Conservation (phyloP, 108 stramenopile species). For the Tribonema minus region DNA sequence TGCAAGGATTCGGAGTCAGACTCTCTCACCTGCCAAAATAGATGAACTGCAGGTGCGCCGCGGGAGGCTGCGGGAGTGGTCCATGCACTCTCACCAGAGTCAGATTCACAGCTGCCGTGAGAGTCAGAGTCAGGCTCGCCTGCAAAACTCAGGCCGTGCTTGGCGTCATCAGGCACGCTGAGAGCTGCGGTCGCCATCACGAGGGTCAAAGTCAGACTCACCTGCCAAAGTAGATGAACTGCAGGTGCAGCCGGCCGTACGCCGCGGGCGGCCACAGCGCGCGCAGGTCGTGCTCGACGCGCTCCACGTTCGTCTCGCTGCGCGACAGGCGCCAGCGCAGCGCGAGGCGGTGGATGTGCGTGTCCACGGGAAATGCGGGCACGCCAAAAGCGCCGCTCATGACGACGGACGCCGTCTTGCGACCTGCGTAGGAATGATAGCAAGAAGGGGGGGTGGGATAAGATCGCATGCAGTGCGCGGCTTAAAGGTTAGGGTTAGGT, state of each 20-base stretch:
- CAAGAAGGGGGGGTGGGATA: not conserved
- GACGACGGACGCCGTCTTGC: conserved; percentile 54
- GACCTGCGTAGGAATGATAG: conserved; percentile 7
- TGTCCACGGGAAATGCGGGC: conserved; percentile 52
- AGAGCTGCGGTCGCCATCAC: not conserved
- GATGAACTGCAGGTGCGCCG: too few relatives aligned
- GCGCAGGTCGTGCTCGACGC: conserved; percentile 20
- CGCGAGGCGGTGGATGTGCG: conserved; percentile 53
- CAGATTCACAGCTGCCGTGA: not conserved
- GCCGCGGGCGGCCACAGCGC: conserved; percentile 5
- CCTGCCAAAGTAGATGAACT: conserved; percentile 53
- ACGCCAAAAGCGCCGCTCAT: conserved; percentile 46
- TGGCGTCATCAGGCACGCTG: not conserved
- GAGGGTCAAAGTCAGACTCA: conserved; percentile 10
- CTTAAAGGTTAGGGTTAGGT: not conserved
- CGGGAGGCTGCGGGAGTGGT: not conserved
- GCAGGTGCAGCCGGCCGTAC: conserved; percentile 43
- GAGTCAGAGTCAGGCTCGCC: not conserved
- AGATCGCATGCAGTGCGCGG: not conserved
- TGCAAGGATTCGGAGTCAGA: too few relatives aligned
- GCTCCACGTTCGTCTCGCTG: conserved; percentile 12
- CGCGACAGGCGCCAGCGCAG: conserved; percentile 52
- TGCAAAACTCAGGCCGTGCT: not conserved
- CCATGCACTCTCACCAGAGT: not conserved
- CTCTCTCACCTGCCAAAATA: too few relatives aligned